Base-by-base conservation (phyloP, 106 monocot species). In the Platanthera zijinensis region DNA sequence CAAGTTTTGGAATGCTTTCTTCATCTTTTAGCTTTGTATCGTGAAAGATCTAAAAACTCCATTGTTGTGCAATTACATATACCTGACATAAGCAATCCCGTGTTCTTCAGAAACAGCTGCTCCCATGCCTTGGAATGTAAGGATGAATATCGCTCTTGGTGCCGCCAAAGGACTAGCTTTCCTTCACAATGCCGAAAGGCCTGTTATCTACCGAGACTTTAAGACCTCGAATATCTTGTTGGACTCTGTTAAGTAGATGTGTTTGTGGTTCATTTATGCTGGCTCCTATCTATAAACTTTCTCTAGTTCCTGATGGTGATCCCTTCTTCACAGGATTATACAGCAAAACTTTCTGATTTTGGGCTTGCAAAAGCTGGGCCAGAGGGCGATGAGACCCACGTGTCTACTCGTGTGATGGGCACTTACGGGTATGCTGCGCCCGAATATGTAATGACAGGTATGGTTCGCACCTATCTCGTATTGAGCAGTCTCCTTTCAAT, bases 131-230 rank as follows among this genome's bases (percentile, higher is more conserved):
- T 93, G 93, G 93, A 78, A 78, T 52, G 90, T 90, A 56, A 87
- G 93, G 50, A 75, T 93, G 81, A 81, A 81, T 84, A 90, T 93
- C 9, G 93, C 93, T 45, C 79, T 93, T 52, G 90, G 92, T 64
- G 92, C 92, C 45, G 92, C 92, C 10, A 86, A 88, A 76, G 89
- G 92, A 30, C 80, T 93, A 11, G 90, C 92, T 64, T 93, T 93
- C 77, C 85, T 93, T 72, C 92, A 93, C 74, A 87, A 84, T 73
- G 92, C 90, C 13, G 82, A 86, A 71, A 85, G 78, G 66, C 90
- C 92, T 69, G 92, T 93, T 68, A 93, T 93, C 28, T 93, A 93
- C 76, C 84, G 92, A 39, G 92, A 93, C 73, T 93, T 93, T 82
- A 93, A 93, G 77, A 83, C 93, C 68, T 93, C 93, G 72, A 93